These are phyloP conservation scores for Cornus suecica DNA, from an alignment of 148 eudicot genomes.

Conservation along the genomic window DNA sequence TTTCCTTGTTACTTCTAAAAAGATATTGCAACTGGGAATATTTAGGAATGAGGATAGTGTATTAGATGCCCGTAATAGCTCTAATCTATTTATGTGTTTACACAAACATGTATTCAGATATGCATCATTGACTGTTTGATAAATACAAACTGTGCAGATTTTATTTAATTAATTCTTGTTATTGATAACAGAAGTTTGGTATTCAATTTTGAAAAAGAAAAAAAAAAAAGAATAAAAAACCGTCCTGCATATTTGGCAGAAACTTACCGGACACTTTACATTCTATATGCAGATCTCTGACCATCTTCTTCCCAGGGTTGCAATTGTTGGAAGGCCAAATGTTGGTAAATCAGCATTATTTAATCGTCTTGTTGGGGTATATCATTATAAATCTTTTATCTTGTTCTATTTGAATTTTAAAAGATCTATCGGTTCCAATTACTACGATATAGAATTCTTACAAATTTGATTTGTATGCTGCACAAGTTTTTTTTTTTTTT, in stretches of 20 bases:
- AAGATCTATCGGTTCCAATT: background rate
- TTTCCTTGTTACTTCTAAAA: background rate
- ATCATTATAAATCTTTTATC: constrained; percentile 9
- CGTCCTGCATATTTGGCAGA: background rate
- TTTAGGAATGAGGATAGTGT: background rate
- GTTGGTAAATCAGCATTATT: constrained; percentile 98
- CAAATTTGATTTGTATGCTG: background rate
- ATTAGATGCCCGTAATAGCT: background rate
- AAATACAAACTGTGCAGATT: background rate
- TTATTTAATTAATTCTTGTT: background rate
- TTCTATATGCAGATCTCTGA: constrained; percentile 67
- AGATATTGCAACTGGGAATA: background rate
- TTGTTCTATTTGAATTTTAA: constrained; percentile 1
- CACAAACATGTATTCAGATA: background rate
- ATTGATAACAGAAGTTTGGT: background rate
- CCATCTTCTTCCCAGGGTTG: constrained; percentile 78
- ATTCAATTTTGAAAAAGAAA: background rate
- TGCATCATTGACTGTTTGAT: background rate
- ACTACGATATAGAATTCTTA: background rate
- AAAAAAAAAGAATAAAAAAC: background rate
- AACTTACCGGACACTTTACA: constrained; percentile 9
- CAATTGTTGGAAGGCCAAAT: constrained; percentile 98
- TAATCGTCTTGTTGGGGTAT: constrained; percentile 98
- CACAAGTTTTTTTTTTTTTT: background rate
- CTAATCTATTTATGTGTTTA: background rate